Conservation (phyloP, 2,329 filamentous ascomycete species). For the Nothophoma quercina region DNA sequence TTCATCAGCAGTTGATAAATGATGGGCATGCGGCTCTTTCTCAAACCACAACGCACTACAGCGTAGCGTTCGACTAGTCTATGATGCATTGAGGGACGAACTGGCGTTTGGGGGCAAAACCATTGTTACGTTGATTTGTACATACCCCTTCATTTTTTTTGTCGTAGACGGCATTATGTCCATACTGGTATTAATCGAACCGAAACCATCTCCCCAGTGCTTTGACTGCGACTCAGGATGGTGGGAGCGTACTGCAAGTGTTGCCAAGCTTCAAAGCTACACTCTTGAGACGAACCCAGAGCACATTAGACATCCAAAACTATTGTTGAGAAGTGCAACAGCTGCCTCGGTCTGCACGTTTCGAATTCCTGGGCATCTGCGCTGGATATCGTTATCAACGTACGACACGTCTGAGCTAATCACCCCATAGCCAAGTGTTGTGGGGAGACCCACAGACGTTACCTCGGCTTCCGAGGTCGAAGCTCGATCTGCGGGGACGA, state of each 20-base stretch:
- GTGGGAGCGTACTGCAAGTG: too few species aligned
- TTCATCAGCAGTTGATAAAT: conserved; percentile 18
- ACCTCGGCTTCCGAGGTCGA: conserved; percentile 11
- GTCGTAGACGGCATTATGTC: background rate
- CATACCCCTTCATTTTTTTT: conserved; percentile 4
- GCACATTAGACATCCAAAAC: too few species aligned
- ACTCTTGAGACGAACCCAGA: too few species aligned
- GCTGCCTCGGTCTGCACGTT: conserved; percentile 9
- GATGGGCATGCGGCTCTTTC: background rate
- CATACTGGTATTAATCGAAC: background rate
- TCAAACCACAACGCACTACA: background rate
- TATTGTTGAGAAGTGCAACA: background rate
- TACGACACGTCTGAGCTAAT: conserved; percentile 9
- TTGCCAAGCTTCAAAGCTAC: too few species aligned
- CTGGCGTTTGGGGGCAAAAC: conserved; percentile 10
- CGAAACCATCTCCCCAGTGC: too few species aligned
- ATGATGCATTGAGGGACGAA: conserved; percentile 8
- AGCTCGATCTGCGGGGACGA: conserved; percentile 9
- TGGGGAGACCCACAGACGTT: conserved; percentile 2
- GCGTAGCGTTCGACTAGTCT: background rate
- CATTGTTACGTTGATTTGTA: conserved; percentile 1
- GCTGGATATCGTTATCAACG: conserved; percentile 10
- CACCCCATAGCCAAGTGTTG: conserved; percentile 11
- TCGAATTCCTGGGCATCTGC: background rate
- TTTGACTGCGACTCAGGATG: too few species aligned